Base-by-base conservation (phyloP, 2,329 filamentous ascomycete genomes). In the Gremmenia infestans region DNA sequence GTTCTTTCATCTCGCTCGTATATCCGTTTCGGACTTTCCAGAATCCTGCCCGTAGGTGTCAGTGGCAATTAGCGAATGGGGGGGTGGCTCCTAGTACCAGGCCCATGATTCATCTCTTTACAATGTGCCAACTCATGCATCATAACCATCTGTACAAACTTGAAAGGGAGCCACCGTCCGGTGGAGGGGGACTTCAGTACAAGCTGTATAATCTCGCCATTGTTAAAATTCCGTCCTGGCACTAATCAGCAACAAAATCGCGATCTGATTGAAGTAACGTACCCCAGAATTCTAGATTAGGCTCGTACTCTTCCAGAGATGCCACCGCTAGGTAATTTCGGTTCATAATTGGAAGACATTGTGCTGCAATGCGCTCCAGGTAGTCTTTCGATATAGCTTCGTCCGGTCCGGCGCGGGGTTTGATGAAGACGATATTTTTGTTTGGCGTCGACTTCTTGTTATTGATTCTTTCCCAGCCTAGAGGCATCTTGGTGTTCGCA, bases 61-160 rank as follows among this genome's bases (percentile, higher is more conserved):
- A 45, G n/a, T 22, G 54, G 40, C 36, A 52, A 39, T 22, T 22
- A 22, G 19, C 19, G 5, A 19, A 43, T 15, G n/a, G 5, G 17
- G 11, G 9, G 3, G 19, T 22, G 2, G 5, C 17, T 9, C 8
- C 6, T 14, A 8, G 39, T 42, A 7, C 19, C 28, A 37, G 35
- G 50, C 54, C 50, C 11, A 32, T 96, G 91, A 70, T 96, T 95
- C 91, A 96, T 96, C 69, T 96, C 87, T 71, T 89, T 88, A 77
- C 88, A 92, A 71, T 95, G 90, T 3, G 90, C 90, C 32, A 95
- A 76, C 67, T 78, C 78, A 70, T 96, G 91, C 83, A 95, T 92
- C 91, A 96, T 95, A 62, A 95, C 89, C 88, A 94, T 93, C 72
- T 94, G 89, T 15, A 96, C 88, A 67, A 91, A 91, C 59, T 83